phyloP scores from a whole-genome alignment of 306 rosid genomes.

The Chamaecrista fasciculata region DNA sequence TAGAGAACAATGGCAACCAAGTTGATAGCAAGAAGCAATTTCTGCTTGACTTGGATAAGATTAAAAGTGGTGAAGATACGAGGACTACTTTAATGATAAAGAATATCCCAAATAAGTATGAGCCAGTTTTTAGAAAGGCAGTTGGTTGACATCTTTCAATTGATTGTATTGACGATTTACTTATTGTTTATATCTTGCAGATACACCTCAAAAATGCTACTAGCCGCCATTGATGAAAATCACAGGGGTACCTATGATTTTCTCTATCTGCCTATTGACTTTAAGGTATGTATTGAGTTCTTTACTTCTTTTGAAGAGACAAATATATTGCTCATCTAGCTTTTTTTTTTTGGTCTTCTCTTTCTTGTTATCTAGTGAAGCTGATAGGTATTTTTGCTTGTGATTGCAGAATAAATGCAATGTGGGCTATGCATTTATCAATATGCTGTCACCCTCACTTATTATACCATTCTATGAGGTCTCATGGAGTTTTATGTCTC shows the following conservation, averaged over 20 bases:
- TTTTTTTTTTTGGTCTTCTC: background rate
- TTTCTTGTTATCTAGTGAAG: conserved; percentile 4
- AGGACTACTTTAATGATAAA: conserved; percentile 97
- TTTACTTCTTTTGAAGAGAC: conserved; percentile 12
- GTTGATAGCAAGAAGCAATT: conserved; percentile 87
- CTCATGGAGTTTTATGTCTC: background rate
- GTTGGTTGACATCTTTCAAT: conserved; percentile 2
- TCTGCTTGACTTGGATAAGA: conserved; percentile 91
- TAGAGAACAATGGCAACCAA: conserved; percentile 71
- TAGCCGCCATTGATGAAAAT: conserved; percentile 94
- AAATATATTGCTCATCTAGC: background rate
- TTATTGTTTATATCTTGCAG: conserved; percentile 43
- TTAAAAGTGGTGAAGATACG: conserved; percentile 75
- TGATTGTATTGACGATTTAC: conserved; percentile 21
- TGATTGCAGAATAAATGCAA: conserved; percentile 90
- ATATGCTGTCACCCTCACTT: conserved; percentile 88
- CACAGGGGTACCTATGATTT: conserved; percentile 90
- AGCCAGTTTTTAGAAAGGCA: background rate
- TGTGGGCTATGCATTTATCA: conserved; percentile 98
- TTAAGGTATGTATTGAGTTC: conserved; percentile 58
- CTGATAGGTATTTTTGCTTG: conserved; percentile 25
- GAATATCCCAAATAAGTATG: conserved; percentile 98
- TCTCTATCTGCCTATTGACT: conserved; percentile 93
- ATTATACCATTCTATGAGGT: conserved; percentile 85
- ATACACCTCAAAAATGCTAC: conserved; percentile 93